Evolutionary conservation across 352 stramenopile species (phyloP), one percentile per base, ranked within the genome.

Genomic region (Globisporangium heterothallicum): DNA sequence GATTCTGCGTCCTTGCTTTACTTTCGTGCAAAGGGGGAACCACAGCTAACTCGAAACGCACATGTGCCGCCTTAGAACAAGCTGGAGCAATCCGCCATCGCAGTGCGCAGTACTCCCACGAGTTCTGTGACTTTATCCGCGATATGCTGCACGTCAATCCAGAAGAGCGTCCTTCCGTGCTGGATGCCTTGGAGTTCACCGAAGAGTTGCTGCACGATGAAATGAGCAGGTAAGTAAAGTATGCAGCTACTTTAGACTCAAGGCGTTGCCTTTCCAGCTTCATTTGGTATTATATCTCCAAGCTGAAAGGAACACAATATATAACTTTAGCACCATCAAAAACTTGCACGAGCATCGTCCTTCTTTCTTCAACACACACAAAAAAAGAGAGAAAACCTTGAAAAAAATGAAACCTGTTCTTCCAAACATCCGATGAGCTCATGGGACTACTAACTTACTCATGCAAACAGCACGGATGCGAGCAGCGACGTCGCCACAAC

Each of bases 101-200:
- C 18, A 83, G 70, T 24, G 74, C 75, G 44, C 61, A 76, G 36
- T 94, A 85, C 64, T 79, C 81, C 26, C 54, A 61, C 56, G 84
- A 94, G 53, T 94, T 94, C 45, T 92, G 81, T 56, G 81, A 94
- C 32, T 94, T 94, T 30, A 91, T 94, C 38, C 78, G 78, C 6
- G 81, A 92, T 41, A 94, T 94, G 84, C 72, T 94, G 35, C 81
- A 90, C 42, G 78, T 73, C 26, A 89, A 91, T 54, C 77, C 84
- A 4, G 77, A 91, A 32, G 82, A 94, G 60, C 72, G 84, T 1
- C 82, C 81, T 22, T 89, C 81, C 6, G 70, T 90, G 14, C 58
- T 89, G 42, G 82, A 94, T 44, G 78, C 82, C 7, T 64, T 94
- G 27, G 82, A 92, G 63, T 92, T 92, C 64, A 76, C 82, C 4